These are phyloP conservation scores for Allantophomopsis cytisporea DNA, from an alignment of 2,329 filamentous ascomycete species.

Conservation along the genomic window DNA sequence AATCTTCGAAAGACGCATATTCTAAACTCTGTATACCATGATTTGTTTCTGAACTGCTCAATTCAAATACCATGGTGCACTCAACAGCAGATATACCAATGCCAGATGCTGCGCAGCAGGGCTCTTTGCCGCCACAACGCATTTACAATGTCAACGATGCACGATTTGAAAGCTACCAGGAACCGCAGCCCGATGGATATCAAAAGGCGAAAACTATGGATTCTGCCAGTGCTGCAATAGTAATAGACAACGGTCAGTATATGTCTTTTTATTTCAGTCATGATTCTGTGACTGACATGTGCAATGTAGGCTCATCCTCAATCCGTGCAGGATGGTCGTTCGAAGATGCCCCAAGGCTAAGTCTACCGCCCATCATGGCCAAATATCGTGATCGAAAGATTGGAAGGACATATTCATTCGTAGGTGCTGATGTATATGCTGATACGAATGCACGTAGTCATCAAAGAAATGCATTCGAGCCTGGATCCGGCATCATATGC, in stretches of 20 bases:
- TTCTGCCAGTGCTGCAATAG: constrained; percentile 58
- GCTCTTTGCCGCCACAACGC: constrained; percentile 34
- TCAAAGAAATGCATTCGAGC: constrained; percentile 81
- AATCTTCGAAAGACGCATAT: too few relatives aligned
- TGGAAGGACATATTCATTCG: constrained; percentile 82
- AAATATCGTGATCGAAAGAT: constrained; percentile 92
- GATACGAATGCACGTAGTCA: constrained; percentile 89
- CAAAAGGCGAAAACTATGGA: constrained; percentile 37
- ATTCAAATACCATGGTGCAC: too few relatives aligned
- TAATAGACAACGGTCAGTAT: constrained; percentile 85
- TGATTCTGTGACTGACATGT: neutral
- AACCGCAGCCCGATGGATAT: constrained; percentile 52
- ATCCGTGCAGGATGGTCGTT: constrained; percentile 96
- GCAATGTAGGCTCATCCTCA: constrained; percentile 58
- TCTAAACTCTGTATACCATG: too few relatives aligned
- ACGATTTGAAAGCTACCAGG: constrained; percentile 41
- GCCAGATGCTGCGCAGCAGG: constrained; percentile 13
- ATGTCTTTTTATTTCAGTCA: too few relatives aligned
- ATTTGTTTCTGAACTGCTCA: too few relatives aligned
- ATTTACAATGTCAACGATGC: constrained; percentile 50
- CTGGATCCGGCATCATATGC: constrained; percentile 78
- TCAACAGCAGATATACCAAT: too few relatives aligned
- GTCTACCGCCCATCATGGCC: constrained; percentile 80
- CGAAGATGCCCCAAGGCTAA: constrained; percentile 66
- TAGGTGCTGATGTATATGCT: constrained; percentile 84